Base-by-base conservation (phyloP, 352 stramenopile genomes). In the Aphanomyces cochlioides region DNA sequence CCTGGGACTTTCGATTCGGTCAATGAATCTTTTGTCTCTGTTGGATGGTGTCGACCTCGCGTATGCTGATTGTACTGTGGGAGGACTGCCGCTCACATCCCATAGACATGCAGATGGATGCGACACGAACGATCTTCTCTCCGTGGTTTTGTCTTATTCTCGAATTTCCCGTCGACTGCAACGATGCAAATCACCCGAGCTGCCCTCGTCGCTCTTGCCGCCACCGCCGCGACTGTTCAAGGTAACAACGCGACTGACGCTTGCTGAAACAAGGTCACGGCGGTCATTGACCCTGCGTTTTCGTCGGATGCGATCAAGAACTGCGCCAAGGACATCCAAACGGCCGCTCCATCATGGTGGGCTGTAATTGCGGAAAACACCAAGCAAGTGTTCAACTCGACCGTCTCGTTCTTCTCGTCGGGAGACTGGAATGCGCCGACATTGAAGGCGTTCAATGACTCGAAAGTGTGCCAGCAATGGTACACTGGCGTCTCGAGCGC, bases 241-340 rank as follows among this genome's bases (percentile, higher is more conserved):
- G n/a, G n/a, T 1, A 61, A 6, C 13, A 61, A 61, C 54, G 13
- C 54, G 3, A 13, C 54, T 0, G 37, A 37, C 8, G 54, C 39
- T 17, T 40, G 54, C 54, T 40, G 54, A 1, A 61, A 10, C 54
- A 39, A 37, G 12, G n/a, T 61, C 19, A 45, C 54, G 5, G 54
- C 54, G 17, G 43, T 10, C 28, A 17, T 61, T 12, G 43, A 6
- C 5, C 54, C 54, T 17, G 19, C 43, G 28, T 37, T 61, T 39
- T 61, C 54, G 21, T 39, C 54, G 15, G 6, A 41, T 40, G 54
- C 15, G 5, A 19, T 61, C 28, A 37, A 37, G 19, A 17, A 13
- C 17, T 61, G 54, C 54, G 43, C 15, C 54, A 61, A 61, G n/a
- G 54, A 61, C 28, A 37, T 61, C 54, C 28, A 19, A 12, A 10